phyloP scores from a whole-genome alignment of 306 rosid species.

The Prunus fruticosa region DNA sequence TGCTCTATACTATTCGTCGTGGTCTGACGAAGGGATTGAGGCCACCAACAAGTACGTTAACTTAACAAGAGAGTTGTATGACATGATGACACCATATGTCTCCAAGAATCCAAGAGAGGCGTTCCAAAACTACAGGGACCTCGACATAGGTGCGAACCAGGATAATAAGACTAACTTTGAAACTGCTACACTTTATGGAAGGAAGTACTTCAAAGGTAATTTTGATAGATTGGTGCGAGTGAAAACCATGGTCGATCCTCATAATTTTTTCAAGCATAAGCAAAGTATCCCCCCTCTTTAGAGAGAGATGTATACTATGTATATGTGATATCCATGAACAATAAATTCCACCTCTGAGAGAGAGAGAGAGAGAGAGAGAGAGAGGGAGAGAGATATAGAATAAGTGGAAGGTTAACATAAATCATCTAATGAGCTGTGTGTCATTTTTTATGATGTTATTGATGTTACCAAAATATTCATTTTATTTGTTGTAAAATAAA shows the following conservation, averaged over 20 bases:
- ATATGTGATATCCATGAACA: too few relatives aligned
- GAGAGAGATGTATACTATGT: not conserved
- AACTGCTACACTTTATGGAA: slow-evolving; percentile 15
- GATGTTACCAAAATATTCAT: too few relatives aligned
- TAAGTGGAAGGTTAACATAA: too few relatives aligned
- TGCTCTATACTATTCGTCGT: not conserved
- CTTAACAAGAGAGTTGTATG: slow-evolving; percentile 21
- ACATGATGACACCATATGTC: slow-evolving; percentile 15
- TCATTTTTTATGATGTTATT: too few relatives aligned
- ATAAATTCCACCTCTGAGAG: too few relatives aligned
- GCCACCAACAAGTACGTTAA: slow-evolving; percentile 23
- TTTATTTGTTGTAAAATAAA: too few relatives aligned
- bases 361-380: too few relatives aligned
- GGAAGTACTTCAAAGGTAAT: slow-evolving; percentile 24
- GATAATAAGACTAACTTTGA: not conserved
- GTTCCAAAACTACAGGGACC: slow-evolving; percentile 24
- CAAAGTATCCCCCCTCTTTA: slow-evolving; percentile 30
- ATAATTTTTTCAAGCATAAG: slow-evolving; percentile 24
- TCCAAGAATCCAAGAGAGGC: slow-evolving; percentile 27
- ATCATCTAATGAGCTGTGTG: too few relatives aligned
- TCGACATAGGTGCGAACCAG: slow-evolving; percentile 16
- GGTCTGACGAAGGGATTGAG: slow-evolving; percentile 9
- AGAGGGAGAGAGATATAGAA: too few relatives aligned
- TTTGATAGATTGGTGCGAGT: slow-evolving; percentile 23
- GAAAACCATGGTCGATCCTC: slow-evolving; percentile 29